Evolutionary conservation across 495 filamentous ascomycete genomes (phyloP), one percentile per base, ranked within the genome.

Genomic region (Hypoxylon cercidicola): DNA sequence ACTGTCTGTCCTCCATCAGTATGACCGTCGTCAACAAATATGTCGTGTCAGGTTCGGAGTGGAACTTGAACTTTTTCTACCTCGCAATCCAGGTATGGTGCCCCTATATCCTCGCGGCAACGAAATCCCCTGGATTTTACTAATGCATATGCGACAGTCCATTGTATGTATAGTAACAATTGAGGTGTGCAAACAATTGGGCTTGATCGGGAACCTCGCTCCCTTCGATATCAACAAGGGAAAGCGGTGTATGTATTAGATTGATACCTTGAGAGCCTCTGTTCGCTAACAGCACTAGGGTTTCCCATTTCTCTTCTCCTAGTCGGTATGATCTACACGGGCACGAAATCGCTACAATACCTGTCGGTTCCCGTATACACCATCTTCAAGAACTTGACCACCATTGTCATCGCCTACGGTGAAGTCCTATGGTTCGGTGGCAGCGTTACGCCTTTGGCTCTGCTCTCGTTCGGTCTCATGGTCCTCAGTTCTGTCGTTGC

Each of bases 11-110:
- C 50, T 97, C 93, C 4, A 99, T 99, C 66, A 82, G 94, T 76
- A 99, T 99, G 95, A 99, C 96, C 37, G 89, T 97, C 20, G 96
- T 95, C 79, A 99, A 99, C 81, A 99, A 99, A 85, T 99, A 95
- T 75, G 93, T 97, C 48, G 83, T 99, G 28, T 96, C 92, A 30
- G 96, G 95, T 28, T 78, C 84, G 12, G 85, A 90, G 62, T 99
- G 95, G 82, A 99, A 99, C 78, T 75, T 99, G 68, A 98, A 97
- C 77, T 98, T 98, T 80, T 92, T 98, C 77, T 87, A 97, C 55
- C 87, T 98, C 25, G 87, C 83, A 54, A 83, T 98, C 45, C 95
- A 99, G 89, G 95, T 98, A 87, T 60, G 84, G 78, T 51, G 54
- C 32, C 16, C 10, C 13, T 20, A 30, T 56, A 28, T 53, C 25